A percentile compares a stretch with the other conserved stretches of the same genome.
phyloP scores from a whole-genome alignment of 306 rosid species.

The Casuarina equisetifolia region DNA sequence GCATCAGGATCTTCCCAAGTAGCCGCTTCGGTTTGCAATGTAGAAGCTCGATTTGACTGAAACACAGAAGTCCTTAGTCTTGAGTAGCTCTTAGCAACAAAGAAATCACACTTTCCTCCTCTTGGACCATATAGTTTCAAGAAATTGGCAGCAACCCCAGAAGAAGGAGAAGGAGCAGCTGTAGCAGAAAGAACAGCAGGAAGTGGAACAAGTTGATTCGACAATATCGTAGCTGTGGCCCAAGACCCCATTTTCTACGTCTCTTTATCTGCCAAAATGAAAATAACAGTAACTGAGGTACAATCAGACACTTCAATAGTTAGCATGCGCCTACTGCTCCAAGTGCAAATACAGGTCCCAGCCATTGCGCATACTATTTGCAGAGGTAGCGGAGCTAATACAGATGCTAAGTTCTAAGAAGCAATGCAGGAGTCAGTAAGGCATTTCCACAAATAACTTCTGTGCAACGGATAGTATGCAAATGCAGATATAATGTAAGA shows the following conservation, averaged over 20 bases:
- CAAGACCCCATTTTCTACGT: constrained; percentile 39
- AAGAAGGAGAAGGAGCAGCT: constrained; percentile 22
- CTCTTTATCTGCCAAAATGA: constrained; percentile 20
- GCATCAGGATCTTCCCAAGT: constrained; percentile 83
- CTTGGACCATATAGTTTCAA: constrained; percentile 23
- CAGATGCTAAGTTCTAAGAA: background rate
- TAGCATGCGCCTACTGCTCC: background rate
- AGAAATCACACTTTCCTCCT: constrained; percentile 24
- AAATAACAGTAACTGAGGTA: background rate
- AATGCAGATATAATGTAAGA: too few relatives aligned
- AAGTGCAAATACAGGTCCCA: background rate
- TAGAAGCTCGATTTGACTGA: constrained; percentile 32
- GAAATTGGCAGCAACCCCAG: constrained; percentile 28
- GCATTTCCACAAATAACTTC: background rate
- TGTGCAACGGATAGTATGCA: background rate
- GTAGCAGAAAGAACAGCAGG: constrained; percentile 20
- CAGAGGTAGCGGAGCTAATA: background rate
- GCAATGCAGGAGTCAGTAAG: background rate
- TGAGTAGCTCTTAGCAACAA: constrained; percentile 21
- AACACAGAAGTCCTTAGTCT: constrained; percentile 30
- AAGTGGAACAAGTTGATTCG: constrained; percentile 30
- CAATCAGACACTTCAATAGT: background rate
- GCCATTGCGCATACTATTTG: background rate
- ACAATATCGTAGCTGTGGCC: constrained; percentile 33
- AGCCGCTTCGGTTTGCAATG: constrained; percentile 31